These are phyloP conservation scores for Trichoderma aggressivum DNA, from an alignment of 2,329 filamentous ascomycete species.

Conservation along the genomic window DNA sequence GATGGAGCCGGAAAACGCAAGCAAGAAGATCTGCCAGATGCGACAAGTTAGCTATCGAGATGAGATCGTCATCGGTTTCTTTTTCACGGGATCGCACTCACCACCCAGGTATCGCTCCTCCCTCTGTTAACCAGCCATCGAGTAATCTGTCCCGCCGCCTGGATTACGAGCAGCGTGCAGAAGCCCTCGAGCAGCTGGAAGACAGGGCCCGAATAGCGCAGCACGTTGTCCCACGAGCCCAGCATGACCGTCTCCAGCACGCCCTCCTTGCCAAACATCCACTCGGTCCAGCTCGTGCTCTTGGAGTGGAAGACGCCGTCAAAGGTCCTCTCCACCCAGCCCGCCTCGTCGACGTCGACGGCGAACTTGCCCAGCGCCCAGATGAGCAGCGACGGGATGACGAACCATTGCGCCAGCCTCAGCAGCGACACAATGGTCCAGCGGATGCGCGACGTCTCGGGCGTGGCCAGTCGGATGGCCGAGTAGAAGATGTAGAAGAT, in stretches of 20 bases:
- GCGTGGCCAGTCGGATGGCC: constrained; percentile 72
- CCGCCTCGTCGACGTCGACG: constrained; percentile 83
- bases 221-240: constrained; percentile 81
- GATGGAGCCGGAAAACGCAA: constrained; percentile 83
- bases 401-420: constrained; percentile 76
- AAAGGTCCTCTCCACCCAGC: constrained; percentile 81
- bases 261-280: constrained; percentile 84
- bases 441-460: constrained; percentile 72
- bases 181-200: constrained; percentile 96
- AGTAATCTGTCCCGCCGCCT: constrained; percentile 90
- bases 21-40: constrained; percentile 67
- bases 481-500: constrained; percentile 90
- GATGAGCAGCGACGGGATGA: constrained; percentile 83
- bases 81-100: constrained; percentile 43
- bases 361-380: constrained; percentile 96
- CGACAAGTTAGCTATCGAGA: not conserved
- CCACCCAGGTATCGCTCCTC: constrained; percentile 94
- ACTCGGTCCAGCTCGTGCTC: constrained; percentile 69
- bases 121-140: constrained; percentile 92
- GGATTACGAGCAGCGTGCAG: constrained; percentile 92
- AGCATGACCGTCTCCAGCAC: constrained; percentile 76
- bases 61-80: not conserved
- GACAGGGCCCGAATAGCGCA: constrained; percentile 87
- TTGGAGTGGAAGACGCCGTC: constrained; percentile 60
- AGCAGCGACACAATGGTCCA: constrained; percentile 67